These are phyloP conservation scores for Akanthomyces dipterigenus DNA, from an alignment of 2,329 filamentous ascomycete genomes.

Conservation along the genomic window DNA sequence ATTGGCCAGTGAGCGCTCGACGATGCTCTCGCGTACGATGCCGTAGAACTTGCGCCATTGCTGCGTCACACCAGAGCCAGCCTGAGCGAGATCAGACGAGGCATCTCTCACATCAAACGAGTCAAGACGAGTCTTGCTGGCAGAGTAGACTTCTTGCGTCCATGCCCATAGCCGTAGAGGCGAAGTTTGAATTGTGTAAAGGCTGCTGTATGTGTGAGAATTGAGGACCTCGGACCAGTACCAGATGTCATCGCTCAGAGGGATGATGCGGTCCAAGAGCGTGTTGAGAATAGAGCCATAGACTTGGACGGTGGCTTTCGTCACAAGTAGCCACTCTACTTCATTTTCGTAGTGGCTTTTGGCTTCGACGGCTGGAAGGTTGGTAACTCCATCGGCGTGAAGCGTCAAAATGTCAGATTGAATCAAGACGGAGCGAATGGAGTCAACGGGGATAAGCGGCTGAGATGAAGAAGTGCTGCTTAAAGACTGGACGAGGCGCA, in stretches of 20 bases:
- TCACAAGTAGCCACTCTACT: conserved; percentile 83
- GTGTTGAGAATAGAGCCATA: conserved; percentile 75
- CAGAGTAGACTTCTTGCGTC: conserved; percentile 61
- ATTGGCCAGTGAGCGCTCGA: conserved; percentile 63
- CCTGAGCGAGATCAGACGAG: conserved; percentile 27
- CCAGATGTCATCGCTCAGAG: conserved; percentile 79
- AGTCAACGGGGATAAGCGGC: conserved; percentile 51
- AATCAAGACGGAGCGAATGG: conserved; percentile 55
- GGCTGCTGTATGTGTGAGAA: conserved; percentile 68
- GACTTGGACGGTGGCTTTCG: conserved; percentile 86
- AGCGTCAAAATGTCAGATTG: conserved; percentile 47
- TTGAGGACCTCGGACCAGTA: conserved; percentile 90
- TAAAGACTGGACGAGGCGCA: conserved; percentile 62
- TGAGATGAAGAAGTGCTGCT: conserved; percentile 62
- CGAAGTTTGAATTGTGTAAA: conserved; percentile 83
- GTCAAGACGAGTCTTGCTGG: conserved; percentile 45
- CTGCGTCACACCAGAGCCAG: conserved; percentile 35
- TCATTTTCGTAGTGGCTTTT: conserved; percentile 61
- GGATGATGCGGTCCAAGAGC: conserved; percentile 75
- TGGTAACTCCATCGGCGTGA: background rate
- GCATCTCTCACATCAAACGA: conserved; percentile 23
- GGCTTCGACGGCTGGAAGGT: conserved; percentile 15
- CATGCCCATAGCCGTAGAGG: conserved; percentile 69
- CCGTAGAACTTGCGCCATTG: conserved; percentile 69
- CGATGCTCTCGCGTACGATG: conserved; percentile 69